Base-by-base conservation (phyloP, 371 early-diverging fungal genomes). In the Batkoa obscura region DNA sequence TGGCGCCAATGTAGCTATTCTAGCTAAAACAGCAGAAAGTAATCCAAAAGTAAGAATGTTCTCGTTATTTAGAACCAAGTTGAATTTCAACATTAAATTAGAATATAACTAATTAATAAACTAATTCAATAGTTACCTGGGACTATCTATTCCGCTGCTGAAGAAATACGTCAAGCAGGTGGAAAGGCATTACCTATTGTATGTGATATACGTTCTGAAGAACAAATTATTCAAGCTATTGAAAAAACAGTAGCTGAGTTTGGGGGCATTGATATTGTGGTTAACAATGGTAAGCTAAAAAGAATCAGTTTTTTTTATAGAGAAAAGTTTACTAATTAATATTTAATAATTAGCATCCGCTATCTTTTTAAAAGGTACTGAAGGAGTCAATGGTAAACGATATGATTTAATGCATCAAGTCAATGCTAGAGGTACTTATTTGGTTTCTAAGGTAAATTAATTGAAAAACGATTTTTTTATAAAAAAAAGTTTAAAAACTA, bases 171-270 rank as follows among this genome's bases (percentile, higher is more conserved):
- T 51, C 64, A 68, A 47, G 79, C 78, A 3, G 88, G 88, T 43
- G 86, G 86, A 43, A 66, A 72, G 66, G 85, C 82, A 2, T 68
- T 88, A 32, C 79, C 87, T 0, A 63, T 88, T 46, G 67, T 78
- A 48, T 86, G 88, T 62, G 88, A 88, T 58, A 84, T 88, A 62
- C 79, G 88, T 37, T 70, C 69, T 57, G 88, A 88, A 66, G 75
- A 73, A 33, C 76, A 83, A 55, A 76, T 87, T 50, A 58, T 65
- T 54, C 59, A 55, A 5, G 88, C 86, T 3, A 76, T 87, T 39
- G 70, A 72, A 3, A 60, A 74, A 60, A 79, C 83, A 1, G 83
- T 76, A 4, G 60, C 63, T 41, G 62, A 63, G 59, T 85, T 83
- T 62, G 83, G 84, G 9, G 78, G 80, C 31, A 78, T 88, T 55